Base-by-base conservation (phyloP, 768 basidiomycete species). In the Pulveroboletus sp. region DNA sequence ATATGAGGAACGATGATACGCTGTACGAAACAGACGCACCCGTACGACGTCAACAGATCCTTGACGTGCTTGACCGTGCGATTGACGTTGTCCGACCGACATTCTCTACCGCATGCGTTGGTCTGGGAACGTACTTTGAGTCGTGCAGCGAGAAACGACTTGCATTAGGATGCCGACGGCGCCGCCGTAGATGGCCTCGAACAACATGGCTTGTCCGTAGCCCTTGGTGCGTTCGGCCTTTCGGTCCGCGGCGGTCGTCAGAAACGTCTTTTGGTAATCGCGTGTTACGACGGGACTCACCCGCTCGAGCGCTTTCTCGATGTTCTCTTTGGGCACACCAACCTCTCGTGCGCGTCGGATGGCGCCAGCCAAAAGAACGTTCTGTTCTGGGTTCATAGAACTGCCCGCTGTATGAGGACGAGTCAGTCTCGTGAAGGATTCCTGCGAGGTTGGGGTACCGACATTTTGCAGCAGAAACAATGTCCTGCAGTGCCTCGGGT, bases 251-350 rank as follows among this genome's bases (percentile, higher is more conserved):
- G 27, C 12, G 27, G n/a, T 17, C n/a, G 43, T 48, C 38, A 56
- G 6, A n/a, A 29, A 29, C 27, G 27, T 29, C 27, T 6, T 29
- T 12, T n/a, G n/a, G n/a, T n/a, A n/a, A n/a, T n/a, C n/a, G n/a
- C n/a, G n/a, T n/a, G n/a, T n/a, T n/a, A 12, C 27, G 27, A 29
- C 27, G 27, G 36, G 26, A 41, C 27, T n/a, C 1, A 81, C 85
- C 69, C 74, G 79, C 37, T 73, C 75, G 40, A 86, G 66, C 0
- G 84, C 79, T 23, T 73, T 80, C 50, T 81, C 81, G 6, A 87
- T 78, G 64, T 85, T 86, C 38, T 84, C 82, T 55, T 77, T 86
- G 12, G 85, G 85, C 10, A 86, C 78, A 27, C 82, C 80, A 43
- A 71, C 68, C 0, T 79, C 74, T 62, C 74, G 82, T 0, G 77